Conservation (phyloP, 345 rosid genomes). For the Pistacia vera region DNA sequence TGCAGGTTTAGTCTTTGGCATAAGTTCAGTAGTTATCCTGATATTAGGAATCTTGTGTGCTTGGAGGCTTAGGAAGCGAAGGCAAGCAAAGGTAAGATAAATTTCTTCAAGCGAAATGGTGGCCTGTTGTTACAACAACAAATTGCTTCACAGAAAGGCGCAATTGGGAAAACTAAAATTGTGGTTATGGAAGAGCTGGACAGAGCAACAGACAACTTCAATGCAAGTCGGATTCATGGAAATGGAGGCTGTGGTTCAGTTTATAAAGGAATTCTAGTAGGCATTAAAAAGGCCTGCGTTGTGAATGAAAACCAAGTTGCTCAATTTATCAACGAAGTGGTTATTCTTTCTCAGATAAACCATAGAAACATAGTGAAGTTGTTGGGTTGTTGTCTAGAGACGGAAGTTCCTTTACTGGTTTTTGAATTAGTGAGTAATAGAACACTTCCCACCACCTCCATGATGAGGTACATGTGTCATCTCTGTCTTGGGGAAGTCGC, state of each 20-base stretch:
- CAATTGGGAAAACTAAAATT: slow-evolving; percentile 13
- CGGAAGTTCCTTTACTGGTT: slow-evolving; percentile 23
- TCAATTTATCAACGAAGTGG: slow-evolving; percentile 27
- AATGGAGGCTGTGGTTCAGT: slow-evolving; percentile 28
- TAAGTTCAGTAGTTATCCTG: neutral
- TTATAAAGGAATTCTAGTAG: slow-evolving; percentile 27
- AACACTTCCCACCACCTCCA: slow-evolving; percentile 25
- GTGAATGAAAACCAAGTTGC: slow-evolving; percentile 26
- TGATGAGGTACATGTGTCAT: neutral
- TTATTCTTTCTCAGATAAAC: slow-evolving; percentile 23
- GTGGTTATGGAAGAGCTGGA: slow-evolving; percentile 17
- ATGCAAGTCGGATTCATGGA: slow-evolving; percentile 17
- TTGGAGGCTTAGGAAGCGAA: slow-evolving; percentile 4
- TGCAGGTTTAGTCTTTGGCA: slow-evolving; percentile 14
- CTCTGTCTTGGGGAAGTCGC: neutral
- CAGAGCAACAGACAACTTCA: slow-evolving; percentile 25
- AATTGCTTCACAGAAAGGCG: slow-evolving; percentile 18
- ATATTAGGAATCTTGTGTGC: slow-evolving; percentile 7
- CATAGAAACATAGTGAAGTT: slow-evolving; percentile 31
- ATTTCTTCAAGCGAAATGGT: slow-evolving; percentile 23
- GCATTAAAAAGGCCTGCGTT: slow-evolving; percentile 23
- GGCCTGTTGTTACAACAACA: slow-evolving; percentile 27
- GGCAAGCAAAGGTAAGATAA: slow-evolving; percentile 12
- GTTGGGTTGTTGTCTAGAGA: slow-evolving; percentile 20
- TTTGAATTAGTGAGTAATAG: slow-evolving; percentile 28